Evolutionary conservation across 345 rosid genomes (phyloP).

Genomic region (Boechera divaricarpa): DNA sequence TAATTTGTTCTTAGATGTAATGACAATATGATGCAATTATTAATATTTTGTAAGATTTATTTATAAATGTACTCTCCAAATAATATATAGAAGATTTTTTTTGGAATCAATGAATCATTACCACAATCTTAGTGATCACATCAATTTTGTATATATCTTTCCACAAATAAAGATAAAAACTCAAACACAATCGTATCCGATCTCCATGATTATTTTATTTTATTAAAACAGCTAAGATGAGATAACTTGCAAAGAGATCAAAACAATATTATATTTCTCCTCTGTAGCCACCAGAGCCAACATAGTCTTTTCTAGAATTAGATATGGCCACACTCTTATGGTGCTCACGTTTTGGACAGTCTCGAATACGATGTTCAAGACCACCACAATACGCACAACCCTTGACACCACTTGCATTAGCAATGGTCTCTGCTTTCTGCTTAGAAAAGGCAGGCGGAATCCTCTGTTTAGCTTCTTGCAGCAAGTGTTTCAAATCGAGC

Average conservation of each 20-base stretch:
- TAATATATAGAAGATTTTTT: too few relatives aligned
- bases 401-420: slow-evolving; percentile 76
- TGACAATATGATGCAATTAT: too few relatives aligned
- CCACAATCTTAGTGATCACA: too few relatives aligned
- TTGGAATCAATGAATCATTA: too few relatives aligned
- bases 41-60: too few relatives aligned
- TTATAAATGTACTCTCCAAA: too few relatives aligned
- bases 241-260: neutral
- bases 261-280: slow-evolving; percentile 61
- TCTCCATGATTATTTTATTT: too few relatives aligned
- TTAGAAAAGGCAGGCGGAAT: slow-evolving; percentile 93
- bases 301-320: slow-evolving; percentile 78
- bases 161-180: too few relatives aligned
- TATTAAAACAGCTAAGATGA: neutral
- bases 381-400: slow-evolving; percentile 98
- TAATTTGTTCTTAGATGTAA: too few relatives aligned
- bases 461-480: slow-evolving; percentile 92
- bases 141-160: too few relatives aligned
- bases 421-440: slow-evolving; percentile 72
- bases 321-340: slow-evolving; percentile 85
- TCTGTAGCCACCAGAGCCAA: slow-evolving; percentile 89
- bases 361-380: slow-evolving; percentile 84
- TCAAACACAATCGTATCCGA: neutral
- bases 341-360: slow-evolving; percentile 89
- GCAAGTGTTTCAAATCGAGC: slow-evolving; percentile 84